Conservation (phyloP, 2,329 filamentous ascomycete genomes). For the Hyphodiscus sp. region DNA sequence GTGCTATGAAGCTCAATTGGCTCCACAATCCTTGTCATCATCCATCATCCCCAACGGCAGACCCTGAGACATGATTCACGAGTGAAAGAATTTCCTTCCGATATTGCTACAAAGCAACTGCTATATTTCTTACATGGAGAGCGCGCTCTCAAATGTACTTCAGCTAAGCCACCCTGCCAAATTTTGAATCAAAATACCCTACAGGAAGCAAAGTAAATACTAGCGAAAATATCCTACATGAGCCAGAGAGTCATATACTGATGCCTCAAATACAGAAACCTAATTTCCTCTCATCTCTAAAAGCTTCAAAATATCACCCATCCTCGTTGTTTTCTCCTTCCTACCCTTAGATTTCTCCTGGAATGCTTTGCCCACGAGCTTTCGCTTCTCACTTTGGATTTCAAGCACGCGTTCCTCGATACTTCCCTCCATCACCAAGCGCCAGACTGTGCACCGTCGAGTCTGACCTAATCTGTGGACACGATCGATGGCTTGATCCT, state of each 20-base stretch:
- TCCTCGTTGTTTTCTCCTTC: slow-evolving; percentile 46
- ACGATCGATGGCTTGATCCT: slow-evolving; percentile 85
- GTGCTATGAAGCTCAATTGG: too few species aligned
- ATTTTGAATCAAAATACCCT: too few species aligned
- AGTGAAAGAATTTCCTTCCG: too few species aligned
- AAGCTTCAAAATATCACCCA: slow-evolving; percentile 49
- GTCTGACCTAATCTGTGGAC: slow-evolving; percentile 83
- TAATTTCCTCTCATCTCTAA: slow-evolving; percentile 1
- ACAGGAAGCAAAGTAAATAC: background rate
- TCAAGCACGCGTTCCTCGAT: slow-evolving; percentile 77
- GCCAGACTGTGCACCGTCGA: slow-evolving; percentile 70
- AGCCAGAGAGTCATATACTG: background rate
- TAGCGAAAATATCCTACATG: background rate
- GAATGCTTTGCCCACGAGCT: slow-evolving; percentile 72
- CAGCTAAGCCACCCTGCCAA: too few species aligned
- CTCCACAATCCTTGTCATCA: too few species aligned
- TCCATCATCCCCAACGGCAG: too few species aligned
- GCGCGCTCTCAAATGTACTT: too few species aligned
- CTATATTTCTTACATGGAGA: too few species aligned
- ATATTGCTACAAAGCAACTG: too few species aligned
- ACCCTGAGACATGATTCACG: too few species aligned
- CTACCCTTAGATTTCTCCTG: slow-evolving; percentile 60
- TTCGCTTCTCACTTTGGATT: slow-evolving; percentile 72
- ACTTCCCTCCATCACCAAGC: slow-evolving; percentile 71
- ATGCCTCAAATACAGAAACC: background rate